phyloP scores from a whole-genome alignment of 2,329 filamentous ascomycete genomes.

The Aspergillus chevalieri region DNA sequence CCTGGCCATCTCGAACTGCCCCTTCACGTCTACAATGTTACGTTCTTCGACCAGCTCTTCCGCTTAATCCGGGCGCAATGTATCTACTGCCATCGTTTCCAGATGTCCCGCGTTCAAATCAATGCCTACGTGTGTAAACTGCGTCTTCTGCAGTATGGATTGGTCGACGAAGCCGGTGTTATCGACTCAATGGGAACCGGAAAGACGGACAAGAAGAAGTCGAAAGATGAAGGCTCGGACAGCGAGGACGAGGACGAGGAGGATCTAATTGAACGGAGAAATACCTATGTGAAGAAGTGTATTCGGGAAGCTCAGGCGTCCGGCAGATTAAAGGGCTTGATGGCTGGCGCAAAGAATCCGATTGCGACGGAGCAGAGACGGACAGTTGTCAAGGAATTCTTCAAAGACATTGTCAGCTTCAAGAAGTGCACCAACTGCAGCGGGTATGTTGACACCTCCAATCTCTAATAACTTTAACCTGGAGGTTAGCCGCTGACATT shows the following conservation, averaged over 20 bases:
- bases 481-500: neutral
- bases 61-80: slow-evolving; percentile 82
- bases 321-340: slow-evolving; percentile 38
- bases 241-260: slow-evolving; percentile 54
- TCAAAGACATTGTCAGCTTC: slow-evolving; percentile 63
- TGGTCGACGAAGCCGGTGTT: slow-evolving; percentile 62
- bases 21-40: slow-evolving; percentile 89
- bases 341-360: slow-evolving; percentile 66
- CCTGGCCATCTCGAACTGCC: slow-evolving; percentile 92
- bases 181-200: slow-evolving; percentile 47
- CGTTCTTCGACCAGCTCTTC: slow-evolving; percentile 88
- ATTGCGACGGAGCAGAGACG: slow-evolving; percentile 71
- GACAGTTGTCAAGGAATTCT: slow-evolving; percentile 71
- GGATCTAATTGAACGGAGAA: slow-evolving; percentile 50
- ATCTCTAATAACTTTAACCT: neutral
- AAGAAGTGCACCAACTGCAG: slow-evolving; percentile 64
- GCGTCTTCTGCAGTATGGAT: slow-evolving; percentile 74
- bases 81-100: slow-evolving; percentile 82
- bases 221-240: slow-evolving; percentile 53
- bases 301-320: slow-evolving; percentile 56
- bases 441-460: slow-evolving; percentile 35
- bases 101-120: slow-evolving; percentile 67
- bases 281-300: slow-evolving; percentile 65
- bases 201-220: slow-evolving; percentile 42
- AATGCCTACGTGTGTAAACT: slow-evolving; percentile 80